A percentile compares a stretch with the other conserved stretches of the same genome.
These are phyloP conservation scores for Linderina pennispora DNA, from an alignment of 192 early-diverging fungal genomes.

Conservation along the genomic window DNA sequence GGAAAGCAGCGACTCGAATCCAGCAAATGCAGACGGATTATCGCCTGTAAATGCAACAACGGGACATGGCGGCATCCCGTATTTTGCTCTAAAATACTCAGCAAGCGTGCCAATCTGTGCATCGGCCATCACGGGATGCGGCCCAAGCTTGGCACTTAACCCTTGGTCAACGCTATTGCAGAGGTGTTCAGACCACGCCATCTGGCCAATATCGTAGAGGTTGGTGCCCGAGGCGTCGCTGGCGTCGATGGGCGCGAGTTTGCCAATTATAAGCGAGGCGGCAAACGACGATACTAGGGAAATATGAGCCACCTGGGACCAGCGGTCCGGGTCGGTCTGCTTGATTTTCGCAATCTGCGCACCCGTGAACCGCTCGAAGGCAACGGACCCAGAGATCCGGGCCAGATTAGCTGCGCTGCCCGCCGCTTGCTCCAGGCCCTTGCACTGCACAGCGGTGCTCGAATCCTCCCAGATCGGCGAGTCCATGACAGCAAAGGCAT, in stretches of 20 bases:
- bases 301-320: constrained; percentile 40
- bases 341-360: constrained; percentile 65
- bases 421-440: constrained; percentile 51
- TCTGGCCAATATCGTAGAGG: constrained; percentile 56
- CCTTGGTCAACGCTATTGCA: constrained; percentile 14
- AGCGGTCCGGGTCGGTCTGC: constrained; percentile 3
- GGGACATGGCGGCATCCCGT: constrained; percentile 59
- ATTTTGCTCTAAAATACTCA: constrained; percentile 57
- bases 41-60: constrained; percentile 73
- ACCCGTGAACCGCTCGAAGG: constrained; percentile 78
- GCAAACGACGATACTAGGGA: constrained; percentile 70
- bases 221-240: constrained; percentile 82
- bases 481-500: constrained; percentile 40
- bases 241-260: constrained; percentile 55
- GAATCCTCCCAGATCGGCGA: constrained; percentile 86
- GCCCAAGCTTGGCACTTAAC: constrained; percentile 45
- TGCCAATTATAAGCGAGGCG: constrained; percentile 56
- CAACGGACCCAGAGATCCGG: constrained; percentile 63
- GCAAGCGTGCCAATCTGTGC: constrained; percentile 44
- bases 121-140: constrained; percentile 33
- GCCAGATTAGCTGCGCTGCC: constrained; percentile 60
- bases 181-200: constrained; percentile 14
- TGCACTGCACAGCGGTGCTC: constrained; percentile 61
- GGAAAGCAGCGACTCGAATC: constrained; percentile 51
- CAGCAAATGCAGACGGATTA: constrained; percentile 53